These are phyloP conservation scores for Solanum hybrid DNA, from an alignment of 305 asterid genomes.

Conservation along the genomic window DNA sequence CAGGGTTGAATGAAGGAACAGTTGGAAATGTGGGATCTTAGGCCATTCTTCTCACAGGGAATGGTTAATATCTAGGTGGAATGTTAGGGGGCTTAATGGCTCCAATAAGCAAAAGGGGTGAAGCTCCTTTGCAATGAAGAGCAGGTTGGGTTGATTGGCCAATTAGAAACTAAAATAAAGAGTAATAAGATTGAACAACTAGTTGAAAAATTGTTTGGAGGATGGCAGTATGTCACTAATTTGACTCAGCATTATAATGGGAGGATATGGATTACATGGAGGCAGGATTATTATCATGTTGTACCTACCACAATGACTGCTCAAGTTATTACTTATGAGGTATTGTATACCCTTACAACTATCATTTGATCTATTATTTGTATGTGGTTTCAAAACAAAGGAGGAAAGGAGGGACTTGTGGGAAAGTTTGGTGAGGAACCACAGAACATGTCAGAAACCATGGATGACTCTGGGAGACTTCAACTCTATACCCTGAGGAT, in stretches of 20 bases:
- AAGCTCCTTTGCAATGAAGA: neutral
- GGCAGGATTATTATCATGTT: neutral
- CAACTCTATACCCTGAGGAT: neutral
- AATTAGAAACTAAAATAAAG: neutral
- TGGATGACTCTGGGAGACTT: neutral
- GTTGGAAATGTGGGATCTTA: neutral
- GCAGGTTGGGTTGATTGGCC: neutral
- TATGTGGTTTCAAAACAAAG: neutral
- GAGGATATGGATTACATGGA: neutral
- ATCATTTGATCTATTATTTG: neutral
- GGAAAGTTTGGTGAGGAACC: neutral
- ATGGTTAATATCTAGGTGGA: neutral
- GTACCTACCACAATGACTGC: neutral
- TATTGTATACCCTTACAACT: neutral
- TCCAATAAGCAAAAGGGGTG: neutral
- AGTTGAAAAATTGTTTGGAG: neutral
- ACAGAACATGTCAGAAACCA: neutral
- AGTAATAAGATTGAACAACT: neutral
- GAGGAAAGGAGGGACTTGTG: neutral
- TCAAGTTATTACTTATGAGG: neutral
- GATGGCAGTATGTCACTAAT: neutral
- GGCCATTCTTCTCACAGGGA: neutral
- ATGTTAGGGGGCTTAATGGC: neutral
- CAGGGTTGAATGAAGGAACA: neutral
- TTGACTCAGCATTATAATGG: neutral